A percentile compares a stretch with the other conserved stretches of the same genome.
phyloP scores from a whole-genome alignment of 257 asterid genomes.

The Solanum arcanum region DNA sequence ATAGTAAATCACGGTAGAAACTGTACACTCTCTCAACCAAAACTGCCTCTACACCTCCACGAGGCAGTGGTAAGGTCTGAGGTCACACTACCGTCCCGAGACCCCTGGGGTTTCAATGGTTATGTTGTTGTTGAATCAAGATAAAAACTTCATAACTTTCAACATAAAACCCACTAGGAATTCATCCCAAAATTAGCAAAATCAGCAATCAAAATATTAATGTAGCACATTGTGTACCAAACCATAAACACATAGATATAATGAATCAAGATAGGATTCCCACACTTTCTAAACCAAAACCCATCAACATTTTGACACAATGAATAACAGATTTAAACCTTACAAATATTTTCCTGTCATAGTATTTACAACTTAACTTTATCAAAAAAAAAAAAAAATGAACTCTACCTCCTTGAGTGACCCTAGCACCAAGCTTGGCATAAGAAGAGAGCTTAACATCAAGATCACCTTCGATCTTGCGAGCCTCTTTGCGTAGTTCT shows the following conservation, averaged over 20 bases:
- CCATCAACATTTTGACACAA: not conserved
- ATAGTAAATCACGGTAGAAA: not conserved
- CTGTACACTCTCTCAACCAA: not conserved
- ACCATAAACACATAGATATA: not conserved
- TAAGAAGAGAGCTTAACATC: constrained; percentile 95
- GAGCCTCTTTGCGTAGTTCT: constrained; percentile 91
- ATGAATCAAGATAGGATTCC: not conserved
- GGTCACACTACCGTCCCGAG: not conserved
- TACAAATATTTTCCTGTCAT: not conserved
- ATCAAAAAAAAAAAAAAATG: not conserved
- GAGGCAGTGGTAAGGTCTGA: not conserved
- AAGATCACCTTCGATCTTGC: constrained; percentile 95
- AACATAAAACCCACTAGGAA: not conserved
- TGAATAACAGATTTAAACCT: not conserved
- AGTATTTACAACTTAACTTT: not conserved
- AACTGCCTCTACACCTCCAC: not conserved
- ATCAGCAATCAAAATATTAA: not conserved
- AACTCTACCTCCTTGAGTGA: constrained; percentile 65
- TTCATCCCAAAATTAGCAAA: not conserved
- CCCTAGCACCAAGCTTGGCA: constrained; percentile 86
- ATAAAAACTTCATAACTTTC: not conserved
- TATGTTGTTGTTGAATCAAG: not conserved
- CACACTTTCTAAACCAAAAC: not conserved
- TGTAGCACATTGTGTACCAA: not conserved
- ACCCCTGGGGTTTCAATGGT: not conserved